phyloP scores from a whole-genome alignment of 192 early-diverging fungal species.

The Linnemannia hyalina region DNA sequence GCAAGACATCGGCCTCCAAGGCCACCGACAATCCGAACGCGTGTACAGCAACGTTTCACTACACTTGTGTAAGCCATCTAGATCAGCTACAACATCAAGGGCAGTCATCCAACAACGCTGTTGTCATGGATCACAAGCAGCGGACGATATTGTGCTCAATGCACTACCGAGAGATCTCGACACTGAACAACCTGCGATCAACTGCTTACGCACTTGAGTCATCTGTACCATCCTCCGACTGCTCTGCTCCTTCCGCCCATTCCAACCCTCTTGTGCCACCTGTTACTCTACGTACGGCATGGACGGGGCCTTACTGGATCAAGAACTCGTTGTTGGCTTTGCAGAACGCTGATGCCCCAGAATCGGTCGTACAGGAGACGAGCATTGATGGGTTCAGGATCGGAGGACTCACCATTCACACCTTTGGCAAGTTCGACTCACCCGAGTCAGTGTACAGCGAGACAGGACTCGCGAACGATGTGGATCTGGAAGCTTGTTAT shows the following conservation, averaged over 20 bases:
- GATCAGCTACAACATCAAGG: constrained; percentile 5
- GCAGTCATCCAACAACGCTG: neutral
- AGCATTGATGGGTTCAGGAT: neutral
- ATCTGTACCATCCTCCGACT: neutral
- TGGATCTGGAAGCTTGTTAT: constrained; percentile 16
- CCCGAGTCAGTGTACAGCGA: neutral
- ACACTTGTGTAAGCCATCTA: constrained; percentile 11
- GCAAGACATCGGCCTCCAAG: constrained; percentile 7
- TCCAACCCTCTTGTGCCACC: neutral
- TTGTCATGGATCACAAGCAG: constrained; percentile 16
- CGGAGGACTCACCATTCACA: constrained; percentile 11
- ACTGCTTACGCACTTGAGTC: constrained; percentile 13
- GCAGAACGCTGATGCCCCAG: neutral
- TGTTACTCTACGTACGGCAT: neutral
- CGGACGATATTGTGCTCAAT: constrained; percentile 17
- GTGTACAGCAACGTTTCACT: constrained; percentile 7
- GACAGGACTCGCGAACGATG: constrained; percentile 20
- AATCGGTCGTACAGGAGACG: neutral
- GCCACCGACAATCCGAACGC: constrained; percentile 7
- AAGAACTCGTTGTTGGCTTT: neutral
- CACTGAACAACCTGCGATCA: constrained; percentile 14
- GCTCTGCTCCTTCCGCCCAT: neutral
- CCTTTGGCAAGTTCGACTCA: constrained; percentile 11
- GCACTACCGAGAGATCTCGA: constrained; percentile 24
- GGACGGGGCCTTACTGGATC: neutral